Evolutionary conservation across 2,329 filamentous ascomycete species (phyloP).

Genomic region (Ustulina deusta): DNA sequence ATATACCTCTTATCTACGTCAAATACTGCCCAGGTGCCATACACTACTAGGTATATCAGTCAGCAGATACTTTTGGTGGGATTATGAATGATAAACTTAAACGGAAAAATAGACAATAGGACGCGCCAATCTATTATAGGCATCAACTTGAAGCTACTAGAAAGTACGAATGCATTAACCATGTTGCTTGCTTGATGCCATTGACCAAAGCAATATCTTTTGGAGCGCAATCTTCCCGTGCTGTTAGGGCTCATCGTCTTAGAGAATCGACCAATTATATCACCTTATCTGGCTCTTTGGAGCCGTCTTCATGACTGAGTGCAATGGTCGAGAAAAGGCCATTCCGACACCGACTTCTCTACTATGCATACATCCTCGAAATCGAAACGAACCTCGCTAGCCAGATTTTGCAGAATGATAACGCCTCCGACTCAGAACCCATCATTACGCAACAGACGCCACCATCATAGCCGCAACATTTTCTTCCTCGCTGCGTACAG

Average conservation of each 20-base stretch:
- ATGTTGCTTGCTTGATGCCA: constrained; percentile 13
- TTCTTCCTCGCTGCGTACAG: constrained; percentile 91
- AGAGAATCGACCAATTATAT: constrained; percentile 20
- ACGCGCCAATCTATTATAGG: background rate
- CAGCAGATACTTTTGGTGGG: background rate
- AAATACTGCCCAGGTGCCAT: too few species aligned
- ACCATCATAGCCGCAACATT: constrained; percentile 87
- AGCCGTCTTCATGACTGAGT: constrained; percentile 10
- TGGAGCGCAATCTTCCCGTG: background rate
- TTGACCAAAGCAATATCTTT: background rate
- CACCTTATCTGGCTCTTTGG: constrained; percentile 9
- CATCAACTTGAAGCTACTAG: constrained; percentile 8
- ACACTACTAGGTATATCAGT: background rate
- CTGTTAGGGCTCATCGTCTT: constrained; percentile 9
- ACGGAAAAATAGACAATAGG: background rate
- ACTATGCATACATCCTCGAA: constrained; percentile 47
- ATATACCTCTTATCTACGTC: too few species aligned
- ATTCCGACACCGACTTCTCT: constrained; percentile 34
- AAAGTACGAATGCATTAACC: background rate
- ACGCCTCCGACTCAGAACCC: constrained; percentile 48
- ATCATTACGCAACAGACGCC: constrained; percentile 79
- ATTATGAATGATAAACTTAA: background rate
- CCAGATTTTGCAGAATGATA: constrained; percentile 49
- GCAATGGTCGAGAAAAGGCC: constrained; percentile 21
- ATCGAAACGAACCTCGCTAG: constrained; percentile 48